phyloP scores from a whole-genome alignment of 371 early-diverging fungal genomes.

The Mucor circinelloides region DNA sequence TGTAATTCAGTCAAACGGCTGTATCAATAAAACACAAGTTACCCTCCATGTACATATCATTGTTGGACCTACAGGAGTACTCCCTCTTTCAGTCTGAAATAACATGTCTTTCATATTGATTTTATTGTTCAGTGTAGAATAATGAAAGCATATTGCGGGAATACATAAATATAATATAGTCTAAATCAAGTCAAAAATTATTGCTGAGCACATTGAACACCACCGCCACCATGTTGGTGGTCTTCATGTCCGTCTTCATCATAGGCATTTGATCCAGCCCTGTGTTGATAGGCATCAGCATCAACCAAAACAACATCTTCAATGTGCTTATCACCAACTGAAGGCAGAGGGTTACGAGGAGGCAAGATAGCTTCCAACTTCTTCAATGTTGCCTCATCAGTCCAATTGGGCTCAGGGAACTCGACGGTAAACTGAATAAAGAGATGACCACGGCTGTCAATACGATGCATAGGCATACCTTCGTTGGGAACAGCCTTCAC shows the following conservation, averaged over 20 bases:
- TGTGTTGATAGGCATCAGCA: conserved; percentile 63
- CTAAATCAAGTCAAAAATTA: conserved; percentile 43
- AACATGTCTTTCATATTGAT: too few relatives aligned
- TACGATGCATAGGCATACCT: conserved; percentile 93
- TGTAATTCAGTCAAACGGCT: conserved; percentile 37
- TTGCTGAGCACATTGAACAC: conserved; percentile 97
- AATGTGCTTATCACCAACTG: conserved; percentile 47
- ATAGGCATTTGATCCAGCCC: conserved; percentile 37
- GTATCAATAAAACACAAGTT: not conserved
- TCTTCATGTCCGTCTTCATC: conserved; percentile 72
- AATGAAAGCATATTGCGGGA: not conserved
- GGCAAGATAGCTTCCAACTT: conserved; percentile 73
- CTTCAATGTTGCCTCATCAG: conserved; percentile 61
- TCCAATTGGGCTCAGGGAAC: conserved; percentile 90
- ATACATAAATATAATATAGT: not conserved
- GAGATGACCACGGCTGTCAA: conserved; percentile 87
- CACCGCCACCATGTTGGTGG: conserved; percentile 71
- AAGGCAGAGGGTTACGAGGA: conserved; percentile 48
- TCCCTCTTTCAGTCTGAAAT: too few relatives aligned
- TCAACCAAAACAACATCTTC: conserved; percentile 81
- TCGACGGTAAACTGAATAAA: conserved; percentile 87
- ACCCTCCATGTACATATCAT: too few relatives aligned
- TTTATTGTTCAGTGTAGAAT: too few relatives aligned
- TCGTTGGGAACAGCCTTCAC: conserved; percentile 81
- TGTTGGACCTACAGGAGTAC: too few relatives aligned